Base-by-base conservation (phyloP, 352 stramenopile species). In the Saprolegnia parasitica region DNA sequence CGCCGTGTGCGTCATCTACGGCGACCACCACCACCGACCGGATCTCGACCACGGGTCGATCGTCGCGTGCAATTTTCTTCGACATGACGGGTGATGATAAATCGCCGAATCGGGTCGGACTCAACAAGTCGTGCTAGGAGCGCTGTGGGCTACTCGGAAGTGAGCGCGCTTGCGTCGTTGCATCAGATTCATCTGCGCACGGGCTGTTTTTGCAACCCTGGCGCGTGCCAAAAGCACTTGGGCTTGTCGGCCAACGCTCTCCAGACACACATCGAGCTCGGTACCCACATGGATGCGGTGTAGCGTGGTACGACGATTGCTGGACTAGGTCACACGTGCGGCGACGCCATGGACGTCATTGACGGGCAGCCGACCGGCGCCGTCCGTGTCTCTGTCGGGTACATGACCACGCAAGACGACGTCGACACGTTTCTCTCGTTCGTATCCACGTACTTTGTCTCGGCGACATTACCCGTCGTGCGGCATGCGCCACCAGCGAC, bases 151-250 rank as follows among this genome's bases (percentile, higher is more conserved):
- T 91, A 89, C 54, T 74, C 78, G 1, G 81, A 91, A 71, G 81
- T 91, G 11, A 66, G 77, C 26, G 87, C 86, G 26, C 81, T 91
- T n/a, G 78, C 85, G 4, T 75, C 78, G 26, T 81, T 91, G 21
- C 78, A 91, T 63, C 76, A 79, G 20, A 87, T 93, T 52, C 81
- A 84, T 52, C 62, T 93, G 21, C 79, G 85, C n/a, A 88, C 78
- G 20, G 85, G 85, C 18, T 93, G 85, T 62, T 90, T 91, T 58
- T 93, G 85, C 56, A 93, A 91, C 58, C 81, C 85, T n/a, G 85
- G 81, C 1, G 85, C 85, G 21, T 93, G 85, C 20, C 81, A 93
- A 52, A 71, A 77, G 55, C 88, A 90, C 63, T 73, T 93, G 11
- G 70, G 70, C 0, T 73, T 90, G 37, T 74, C 76, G 16, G 79